Evolutionary conservation across 805 yeast species (phyloP).

Genomic region (Yamadazyma ubonensis): DNA sequence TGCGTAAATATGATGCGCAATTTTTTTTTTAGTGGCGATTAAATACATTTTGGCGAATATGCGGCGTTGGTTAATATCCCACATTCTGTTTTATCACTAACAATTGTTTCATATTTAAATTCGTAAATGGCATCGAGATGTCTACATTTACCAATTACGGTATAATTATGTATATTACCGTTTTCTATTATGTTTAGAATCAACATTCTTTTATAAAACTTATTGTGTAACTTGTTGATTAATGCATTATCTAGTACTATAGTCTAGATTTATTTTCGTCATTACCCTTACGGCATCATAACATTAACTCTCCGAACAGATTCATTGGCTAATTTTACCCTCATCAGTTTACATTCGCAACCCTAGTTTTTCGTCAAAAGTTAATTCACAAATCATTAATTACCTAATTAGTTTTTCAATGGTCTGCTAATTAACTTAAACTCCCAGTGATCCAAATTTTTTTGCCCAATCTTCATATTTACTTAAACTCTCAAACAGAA

Average conservation of each 20-base stretch:
- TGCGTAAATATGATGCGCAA: slow-evolving; percentile 2
- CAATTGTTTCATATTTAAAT: slow-evolving; percentile 9
- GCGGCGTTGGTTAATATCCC: slow-evolving; percentile 1
- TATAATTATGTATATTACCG: slow-evolving; percentile 5
- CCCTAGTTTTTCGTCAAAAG: not conserved
- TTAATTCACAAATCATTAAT: not conserved
- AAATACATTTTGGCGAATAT: not conserved
- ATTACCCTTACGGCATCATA: not conserved
- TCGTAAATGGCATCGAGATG: slow-evolving; percentile 12
- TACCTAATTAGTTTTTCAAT: not conserved
- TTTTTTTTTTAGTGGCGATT: not conserved
- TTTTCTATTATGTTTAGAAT: slow-evolving; percentile 1
- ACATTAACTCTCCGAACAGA: not conserved
- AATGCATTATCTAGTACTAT: slow-evolving; percentile 1
- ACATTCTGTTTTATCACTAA: slow-evolving; percentile 1
- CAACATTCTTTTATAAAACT: slow-evolving; percentile 2
- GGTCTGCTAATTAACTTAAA: not conserved
- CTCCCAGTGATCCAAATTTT: slow-evolving; percentile 86
- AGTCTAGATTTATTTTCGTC: slow-evolving; percentile 1
- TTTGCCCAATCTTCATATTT: slow-evolving; percentile 89
- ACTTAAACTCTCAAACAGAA: slow-evolving; percentile 72
- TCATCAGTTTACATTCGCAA: not conserved
- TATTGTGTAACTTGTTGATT: not conserved
- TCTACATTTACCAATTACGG: slow-evolving; percentile 2
- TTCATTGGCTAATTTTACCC: not conserved